phyloP scores from a whole-genome alignment of 352 stramenopile species.

The Phytophthora brassicae region DNA sequence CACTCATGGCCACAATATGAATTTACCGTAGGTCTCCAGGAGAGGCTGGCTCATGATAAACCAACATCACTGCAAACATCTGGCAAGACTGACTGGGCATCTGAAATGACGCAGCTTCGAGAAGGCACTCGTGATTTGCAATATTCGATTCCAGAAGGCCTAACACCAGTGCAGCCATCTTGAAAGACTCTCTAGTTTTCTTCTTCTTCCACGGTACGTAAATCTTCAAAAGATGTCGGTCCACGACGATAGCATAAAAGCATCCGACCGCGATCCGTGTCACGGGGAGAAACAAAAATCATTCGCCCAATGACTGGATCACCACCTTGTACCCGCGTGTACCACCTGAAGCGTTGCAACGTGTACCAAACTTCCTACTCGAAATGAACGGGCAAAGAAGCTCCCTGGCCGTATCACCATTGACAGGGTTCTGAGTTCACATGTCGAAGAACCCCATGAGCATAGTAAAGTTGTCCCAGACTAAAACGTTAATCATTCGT shows the following conservation, averaged over 20 bases:
- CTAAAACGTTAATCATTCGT: neutral
- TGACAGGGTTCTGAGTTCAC: neutral
- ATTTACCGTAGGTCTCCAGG: neutral
- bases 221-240: too few species aligned
- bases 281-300: conserved; percentile 2
- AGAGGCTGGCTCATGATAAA: neutral
- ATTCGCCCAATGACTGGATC: conserved; percentile 4
- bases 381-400: conserved; percentile 7
- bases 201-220: too few species aligned
- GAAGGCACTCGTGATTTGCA: conserved; percentile 2
- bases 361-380: neutral
- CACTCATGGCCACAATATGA: neutral
- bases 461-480: neutral
- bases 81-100: conserved; percentile 3
- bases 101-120: neutral
- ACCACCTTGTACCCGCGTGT: neutral
- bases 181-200: neutral
- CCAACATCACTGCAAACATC: conserved; percentile 10
- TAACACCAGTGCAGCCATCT: neutral
- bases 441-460: neutral
- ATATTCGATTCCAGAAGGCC: neutral
- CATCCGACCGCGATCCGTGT: neutral
- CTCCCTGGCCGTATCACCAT: neutral
- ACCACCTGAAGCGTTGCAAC: neutral
- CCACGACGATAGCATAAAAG: too few species aligned